These are phyloP conservation scores for Ormosia semicastrata DNA, from an alignment of 306 rosid species.

Conservation along the genomic window DNA sequence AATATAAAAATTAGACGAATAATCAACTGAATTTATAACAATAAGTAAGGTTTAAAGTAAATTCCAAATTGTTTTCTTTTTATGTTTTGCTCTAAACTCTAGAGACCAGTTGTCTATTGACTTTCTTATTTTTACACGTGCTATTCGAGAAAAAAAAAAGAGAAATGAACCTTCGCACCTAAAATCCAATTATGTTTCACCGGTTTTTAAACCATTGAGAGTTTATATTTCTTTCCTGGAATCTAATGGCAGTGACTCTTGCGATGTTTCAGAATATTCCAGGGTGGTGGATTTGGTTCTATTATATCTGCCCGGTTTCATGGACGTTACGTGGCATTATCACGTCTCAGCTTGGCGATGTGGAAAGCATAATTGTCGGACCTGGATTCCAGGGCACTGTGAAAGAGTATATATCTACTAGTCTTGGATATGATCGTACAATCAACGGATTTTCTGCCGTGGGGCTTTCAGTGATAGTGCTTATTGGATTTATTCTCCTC, in stretches of 20 bases:
- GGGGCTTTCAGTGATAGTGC: slow-evolving; percentile 47
- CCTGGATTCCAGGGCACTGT: slow-evolving; percentile 77
- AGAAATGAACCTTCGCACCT: background rate
- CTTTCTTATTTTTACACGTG: background rate
- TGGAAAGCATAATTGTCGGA: slow-evolving; percentile 54
- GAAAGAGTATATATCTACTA: slow-evolving; percentile 52
- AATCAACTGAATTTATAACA: too few relatives aligned
- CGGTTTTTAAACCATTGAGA: background rate
- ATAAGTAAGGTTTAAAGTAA: background rate
- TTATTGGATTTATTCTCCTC: slow-evolving; percentile 54
- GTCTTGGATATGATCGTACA: slow-evolving; percentile 53
- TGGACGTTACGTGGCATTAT: slow-evolving; percentile 89
- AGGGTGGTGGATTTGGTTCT: slow-evolving; percentile 93
- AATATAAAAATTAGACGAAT: too few relatives aligned
- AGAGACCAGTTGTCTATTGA: background rate
- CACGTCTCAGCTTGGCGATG: slow-evolving; percentile 91
- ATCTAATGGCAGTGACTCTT: background rate
- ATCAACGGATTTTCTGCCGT: slow-evolving; percentile 57
- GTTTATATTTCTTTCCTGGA: background rate
- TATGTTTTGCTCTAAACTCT: background rate
- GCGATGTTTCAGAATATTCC: slow-evolving; percentile 60
- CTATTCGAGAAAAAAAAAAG: background rate
- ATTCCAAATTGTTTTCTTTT: background rate
- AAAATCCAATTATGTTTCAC: background rate
- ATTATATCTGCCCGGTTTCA: slow-evolving; percentile 80